Conservation (phyloP, 257 asterid species). For the Marsdenia floribunda region DNA sequence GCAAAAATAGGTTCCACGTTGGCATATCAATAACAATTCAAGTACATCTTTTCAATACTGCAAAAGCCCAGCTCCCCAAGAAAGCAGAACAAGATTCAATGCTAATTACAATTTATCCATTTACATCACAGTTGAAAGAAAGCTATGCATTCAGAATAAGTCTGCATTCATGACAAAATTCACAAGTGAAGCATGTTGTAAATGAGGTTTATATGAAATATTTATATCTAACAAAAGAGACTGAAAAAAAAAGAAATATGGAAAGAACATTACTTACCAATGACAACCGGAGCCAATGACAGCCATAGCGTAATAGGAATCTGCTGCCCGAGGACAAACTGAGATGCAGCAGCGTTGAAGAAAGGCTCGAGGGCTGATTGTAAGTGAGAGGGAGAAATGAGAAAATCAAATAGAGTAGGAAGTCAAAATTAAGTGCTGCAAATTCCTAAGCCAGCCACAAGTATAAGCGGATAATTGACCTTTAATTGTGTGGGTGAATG, state of each 20-base stretch:
- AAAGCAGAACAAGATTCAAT: not conserved
- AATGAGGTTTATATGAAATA: no score
- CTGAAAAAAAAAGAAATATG: not conserved
- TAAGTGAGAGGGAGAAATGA: slow-evolving; percentile 11
- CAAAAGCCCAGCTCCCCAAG: not conserved
- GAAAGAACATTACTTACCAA: slow-evolving; percentile 49
- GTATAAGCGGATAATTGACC: slow-evolving; percentile 29
- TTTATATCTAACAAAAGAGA: slow-evolving; percentile 2
- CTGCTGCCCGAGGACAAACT: slow-evolving; percentile 88
- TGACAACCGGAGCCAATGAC: slow-evolving; percentile 89
- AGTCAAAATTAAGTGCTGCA: not conserved
- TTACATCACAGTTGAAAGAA: slow-evolving; percentile 1
- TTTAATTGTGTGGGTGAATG: slow-evolving; percentile 91
- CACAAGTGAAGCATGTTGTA: not conserved
- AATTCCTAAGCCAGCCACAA: not conserved
- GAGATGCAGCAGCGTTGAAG: slow-evolving; percentile 99
- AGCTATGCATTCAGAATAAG: not conserved
- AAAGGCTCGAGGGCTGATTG: slow-evolving; percentile 95
- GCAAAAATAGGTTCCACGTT: slow-evolving; percentile 10
- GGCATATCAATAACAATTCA: not conserved
- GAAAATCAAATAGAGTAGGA: not conserved
- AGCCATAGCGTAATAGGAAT: slow-evolving; percentile 82
- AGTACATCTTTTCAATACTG: not conserved
- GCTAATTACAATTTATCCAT: not conserved
- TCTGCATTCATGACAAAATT: not conserved